Conservation (phyloP, 1,284 basidiomycete genomes). For the Polyporus tsugae region DNA sequence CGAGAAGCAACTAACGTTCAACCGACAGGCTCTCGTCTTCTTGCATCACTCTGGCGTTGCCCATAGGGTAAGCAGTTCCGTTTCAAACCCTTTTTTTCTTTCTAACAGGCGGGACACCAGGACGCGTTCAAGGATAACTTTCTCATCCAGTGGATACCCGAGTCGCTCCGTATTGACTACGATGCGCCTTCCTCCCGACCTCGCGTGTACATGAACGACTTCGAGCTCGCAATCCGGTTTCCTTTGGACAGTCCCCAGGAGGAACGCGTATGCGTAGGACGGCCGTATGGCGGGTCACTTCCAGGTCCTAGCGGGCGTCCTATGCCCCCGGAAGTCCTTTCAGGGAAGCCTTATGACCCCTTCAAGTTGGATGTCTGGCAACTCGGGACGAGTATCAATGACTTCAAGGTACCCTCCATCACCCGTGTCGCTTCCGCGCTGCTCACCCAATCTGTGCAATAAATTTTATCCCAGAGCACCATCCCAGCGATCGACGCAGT, state of each 20-base stretch:
- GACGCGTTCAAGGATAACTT: slow-evolving; percentile 31
- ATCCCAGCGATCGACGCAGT: slow-evolving; percentile 11
- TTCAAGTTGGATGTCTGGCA: slow-evolving; percentile 26
- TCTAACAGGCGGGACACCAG: neutral
- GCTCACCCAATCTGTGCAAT: neutral
- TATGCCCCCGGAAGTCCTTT: slow-evolving; percentile 25
- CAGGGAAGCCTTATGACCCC: slow-evolving; percentile 31
- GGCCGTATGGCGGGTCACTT: slow-evolving; percentile 11
- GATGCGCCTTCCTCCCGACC: slow-evolving; percentile 12
- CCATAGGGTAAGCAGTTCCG: slow-evolving; percentile 9
- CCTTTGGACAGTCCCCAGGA: slow-evolving; percentile 21
- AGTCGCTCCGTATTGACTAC: slow-evolving; percentile 1
- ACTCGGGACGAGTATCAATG: slow-evolving; percentile 9
- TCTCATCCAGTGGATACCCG: slow-evolving; percentile 25
- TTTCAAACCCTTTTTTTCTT: too few relatives aligned
- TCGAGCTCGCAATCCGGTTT: slow-evolving; percentile 21
- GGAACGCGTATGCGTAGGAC: slow-evolving; percentile 16
- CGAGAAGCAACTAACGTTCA: neutral
- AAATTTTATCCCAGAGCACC: neutral
- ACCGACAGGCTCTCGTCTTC: slow-evolving; percentile 11
- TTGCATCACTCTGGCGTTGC: slow-evolving; percentile 11
- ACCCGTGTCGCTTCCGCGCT: neutral
- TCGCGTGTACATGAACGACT: slow-evolving; percentile 25
- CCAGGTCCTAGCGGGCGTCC: slow-evolving; percentile 25
- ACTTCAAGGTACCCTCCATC: slow-evolving; percentile 14